Evolutionary conservation across 805 yeast species (phyloP).

Genomic region (Spathaspora hagerdaliae): DNA sequence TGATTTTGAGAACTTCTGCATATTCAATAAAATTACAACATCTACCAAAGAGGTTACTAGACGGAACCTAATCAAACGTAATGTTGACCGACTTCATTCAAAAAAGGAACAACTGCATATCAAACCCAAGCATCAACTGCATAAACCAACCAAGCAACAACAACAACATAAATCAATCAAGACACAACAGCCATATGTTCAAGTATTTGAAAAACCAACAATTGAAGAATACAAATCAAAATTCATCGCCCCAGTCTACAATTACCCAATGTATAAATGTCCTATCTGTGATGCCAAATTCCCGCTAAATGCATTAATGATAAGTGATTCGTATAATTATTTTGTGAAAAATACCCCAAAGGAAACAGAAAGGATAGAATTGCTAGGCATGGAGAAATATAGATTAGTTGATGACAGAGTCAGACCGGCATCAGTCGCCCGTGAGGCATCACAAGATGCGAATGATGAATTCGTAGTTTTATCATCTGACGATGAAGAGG

Average conservation of each 20-base stretch:
- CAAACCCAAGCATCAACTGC: background rate
- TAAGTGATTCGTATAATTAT: conserved; percentile 38
- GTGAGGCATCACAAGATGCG: conserved; percentile 2
- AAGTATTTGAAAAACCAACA: background rate
- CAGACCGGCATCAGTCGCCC: conserved; percentile 4
- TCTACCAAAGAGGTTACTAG: conserved; percentile 23
- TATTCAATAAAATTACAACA: conserved; percentile 30
- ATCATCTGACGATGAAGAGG: conserved; percentile 29
- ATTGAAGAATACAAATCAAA: background rate
- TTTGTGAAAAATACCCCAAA: conserved; percentile 37
- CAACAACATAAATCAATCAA: background rate
- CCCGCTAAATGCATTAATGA: conserved; percentile 28
- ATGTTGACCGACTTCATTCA: conserved; percentile 4
- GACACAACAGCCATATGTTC: background rate
- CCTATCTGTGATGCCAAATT: conserved; percentile 38
- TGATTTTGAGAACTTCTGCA: conserved; percentile 39
- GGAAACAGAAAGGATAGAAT: conserved; percentile 30
- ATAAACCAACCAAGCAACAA: background rate
- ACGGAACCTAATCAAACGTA: conserved; percentile 17
- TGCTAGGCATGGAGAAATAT: conserved; percentile 30
- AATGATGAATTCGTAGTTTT: conserved; percentile 24
- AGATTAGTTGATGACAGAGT: conserved; percentile 24
- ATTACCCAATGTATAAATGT: conserved; percentile 31
- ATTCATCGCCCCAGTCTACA: conserved; percentile 5
- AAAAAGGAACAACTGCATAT: background rate